Evolutionary conservation across 2,329 filamentous ascomycete genomes (phyloP).

Genomic region (Apiospora hydei): DNA sequence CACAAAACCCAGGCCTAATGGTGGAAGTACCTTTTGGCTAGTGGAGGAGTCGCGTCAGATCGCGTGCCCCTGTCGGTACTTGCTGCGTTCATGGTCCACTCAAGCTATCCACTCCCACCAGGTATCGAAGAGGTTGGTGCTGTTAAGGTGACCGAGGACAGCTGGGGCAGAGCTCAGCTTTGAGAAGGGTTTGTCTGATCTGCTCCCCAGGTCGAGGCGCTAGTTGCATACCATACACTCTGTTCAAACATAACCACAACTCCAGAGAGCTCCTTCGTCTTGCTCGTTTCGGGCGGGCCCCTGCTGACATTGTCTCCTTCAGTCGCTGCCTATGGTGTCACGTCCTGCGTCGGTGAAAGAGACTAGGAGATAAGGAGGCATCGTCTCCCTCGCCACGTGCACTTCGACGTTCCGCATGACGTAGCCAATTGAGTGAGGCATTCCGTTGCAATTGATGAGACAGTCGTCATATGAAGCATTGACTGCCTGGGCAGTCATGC

Average conservation of each 20-base stretch:
- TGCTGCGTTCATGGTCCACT: background rate
- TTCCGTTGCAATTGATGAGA: background rate
- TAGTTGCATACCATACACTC: background rate
- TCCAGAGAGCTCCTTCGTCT: background rate
- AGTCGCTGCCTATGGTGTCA: background rate
- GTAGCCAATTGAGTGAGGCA: background rate
- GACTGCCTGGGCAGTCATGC: background rate
- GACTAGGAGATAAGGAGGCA: background rate
- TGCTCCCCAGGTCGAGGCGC: background rate
- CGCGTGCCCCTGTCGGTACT: constrained; percentile 4
- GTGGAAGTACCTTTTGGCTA: background rate
- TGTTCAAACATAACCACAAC: background rate
- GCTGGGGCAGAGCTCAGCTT: constrained; percentile 1
- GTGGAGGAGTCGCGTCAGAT: background rate
- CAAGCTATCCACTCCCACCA: background rate
- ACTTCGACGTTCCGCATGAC: background rate
- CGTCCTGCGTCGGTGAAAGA: background rate
- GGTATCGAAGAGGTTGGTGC: background rate
- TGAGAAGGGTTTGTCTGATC: background rate
- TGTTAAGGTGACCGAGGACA: background rate
- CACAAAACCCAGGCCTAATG: background rate
- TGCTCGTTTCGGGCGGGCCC: background rate
- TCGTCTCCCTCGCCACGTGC: background rate
- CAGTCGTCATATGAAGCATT: background rate
- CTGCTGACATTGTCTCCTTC: background rate